phyloP scores from a whole-genome alignment of 768 basidiomycete species.

The Suillus fuscotomentosus region DNA sequence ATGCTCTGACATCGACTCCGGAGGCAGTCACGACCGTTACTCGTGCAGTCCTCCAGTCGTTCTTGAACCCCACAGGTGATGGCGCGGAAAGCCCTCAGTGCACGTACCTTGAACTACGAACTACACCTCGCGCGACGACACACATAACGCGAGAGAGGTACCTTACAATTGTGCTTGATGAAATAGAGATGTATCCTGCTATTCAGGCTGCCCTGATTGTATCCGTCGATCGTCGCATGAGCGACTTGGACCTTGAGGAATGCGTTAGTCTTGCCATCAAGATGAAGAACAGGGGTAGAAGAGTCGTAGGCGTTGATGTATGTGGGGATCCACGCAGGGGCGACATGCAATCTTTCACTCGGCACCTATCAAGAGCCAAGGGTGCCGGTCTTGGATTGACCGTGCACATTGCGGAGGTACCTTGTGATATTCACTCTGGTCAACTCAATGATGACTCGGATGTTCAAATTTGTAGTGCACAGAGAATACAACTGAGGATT shows the following conservation, averaged over 20 bases:
- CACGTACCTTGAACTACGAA: conserved; percentile 79
- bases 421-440: conserved; percentile 8
- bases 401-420: conserved; percentile 80
- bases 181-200: conserved; percentile 55
- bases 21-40: conserved; percentile 53
- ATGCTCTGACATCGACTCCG: conserved; percentile 69
- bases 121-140: conserved; percentile 62
- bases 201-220: conserved; percentile 62
- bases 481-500: conserved; percentile 54
- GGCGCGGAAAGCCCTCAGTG: conserved; percentile 46
- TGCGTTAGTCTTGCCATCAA: conserved; percentile 55
- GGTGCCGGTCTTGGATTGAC: conserved; percentile 69
- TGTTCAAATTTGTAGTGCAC: conserved; percentile 36
- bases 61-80: conserved; percentile 40
- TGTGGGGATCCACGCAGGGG: conserved; percentile 75
- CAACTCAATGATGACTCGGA: no score
- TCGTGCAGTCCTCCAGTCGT: conserved; percentile 61
- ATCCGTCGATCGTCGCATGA: conserved; percentile 76
- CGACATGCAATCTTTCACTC: conserved; percentile 48
- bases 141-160: conserved; percentile 62
- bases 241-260: conserved; percentile 45
- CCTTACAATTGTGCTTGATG: conserved; percentile 61
- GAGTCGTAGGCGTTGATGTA: conserved; percentile 76
- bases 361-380: conserved; percentile 53
- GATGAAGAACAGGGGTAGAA: conserved; percentile 53